Evolutionary conservation across 116 monocot genomes (phyloP).

Genomic region (Posidonia oceanica): DNA sequence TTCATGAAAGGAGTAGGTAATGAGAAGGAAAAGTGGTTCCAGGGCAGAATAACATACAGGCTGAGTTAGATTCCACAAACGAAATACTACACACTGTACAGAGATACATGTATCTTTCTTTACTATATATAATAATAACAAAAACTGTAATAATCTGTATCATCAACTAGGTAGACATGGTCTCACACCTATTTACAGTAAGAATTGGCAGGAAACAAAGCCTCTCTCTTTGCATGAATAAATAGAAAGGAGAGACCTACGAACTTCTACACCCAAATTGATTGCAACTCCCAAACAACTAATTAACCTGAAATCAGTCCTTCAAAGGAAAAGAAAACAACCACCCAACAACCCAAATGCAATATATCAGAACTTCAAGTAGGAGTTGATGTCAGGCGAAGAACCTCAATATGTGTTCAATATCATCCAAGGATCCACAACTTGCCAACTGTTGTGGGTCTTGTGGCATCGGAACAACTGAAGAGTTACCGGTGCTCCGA

Average conservation of each 20-base stretch:
- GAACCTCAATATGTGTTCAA: not conserved
- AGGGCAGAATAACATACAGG: too few relatives aligned
- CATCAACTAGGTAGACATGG: too few relatives aligned
- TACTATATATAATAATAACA: too few relatives aligned
- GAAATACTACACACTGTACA: too few relatives aligned
- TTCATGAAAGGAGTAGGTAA: too few relatives aligned
- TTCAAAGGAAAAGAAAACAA: too few relatives aligned
- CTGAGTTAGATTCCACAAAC: too few relatives aligned
- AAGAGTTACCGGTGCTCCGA: not conserved
- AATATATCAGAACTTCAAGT: not conserved
- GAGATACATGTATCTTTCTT: too few relatives aligned
- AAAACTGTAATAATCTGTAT: too few relatives aligned
- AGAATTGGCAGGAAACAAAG: not conserved
- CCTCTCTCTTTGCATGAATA: not conserved
- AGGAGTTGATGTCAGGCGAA: not conserved
- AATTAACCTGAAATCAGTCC: not conserved
- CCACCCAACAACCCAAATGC: too few relatives aligned
- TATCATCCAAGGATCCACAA: not conserved
- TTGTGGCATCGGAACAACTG: too few relatives aligned
- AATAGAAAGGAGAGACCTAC: not conserved
- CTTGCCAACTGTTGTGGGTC: not conserved
- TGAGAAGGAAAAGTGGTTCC: too few relatives aligned
- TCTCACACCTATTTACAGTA: not conserved
- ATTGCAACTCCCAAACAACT: not conserved
- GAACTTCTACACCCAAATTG: not conserved